Conservation (phyloP, 2,329 filamentous ascomycete species). For the Epichloe amarillans region DNA sequence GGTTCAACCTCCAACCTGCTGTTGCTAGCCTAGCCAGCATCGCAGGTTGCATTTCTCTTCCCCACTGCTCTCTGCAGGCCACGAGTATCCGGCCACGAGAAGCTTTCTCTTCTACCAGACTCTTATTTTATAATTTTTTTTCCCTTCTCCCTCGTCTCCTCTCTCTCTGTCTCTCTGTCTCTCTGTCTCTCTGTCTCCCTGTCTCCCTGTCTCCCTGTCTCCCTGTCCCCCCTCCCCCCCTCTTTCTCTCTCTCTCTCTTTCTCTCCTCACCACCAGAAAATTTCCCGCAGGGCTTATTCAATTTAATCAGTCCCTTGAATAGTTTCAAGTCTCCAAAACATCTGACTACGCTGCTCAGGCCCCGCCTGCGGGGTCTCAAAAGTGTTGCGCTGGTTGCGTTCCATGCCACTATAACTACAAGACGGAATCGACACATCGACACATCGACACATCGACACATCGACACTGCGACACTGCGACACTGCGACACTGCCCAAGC, state of each 20-base stretch:
- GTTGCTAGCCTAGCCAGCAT: background rate
- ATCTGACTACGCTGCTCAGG: background rate
- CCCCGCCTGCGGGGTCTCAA: slow-evolving; percentile 6
- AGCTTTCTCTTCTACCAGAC: background rate
- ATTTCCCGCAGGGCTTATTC: background rate
- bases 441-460: background rate
- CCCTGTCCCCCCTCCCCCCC: background rate
- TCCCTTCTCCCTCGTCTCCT: background rate
- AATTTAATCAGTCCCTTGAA: background rate
- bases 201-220: too few species aligned
- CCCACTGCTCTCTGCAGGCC: slow-evolving; percentile 1
- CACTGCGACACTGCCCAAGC: background rate
- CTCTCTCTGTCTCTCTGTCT: background rate
- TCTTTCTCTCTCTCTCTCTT: too few species aligned
- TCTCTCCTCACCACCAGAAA: background rate
- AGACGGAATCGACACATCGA: background rate
- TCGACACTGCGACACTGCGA: background rate
- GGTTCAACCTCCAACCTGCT: background rate
- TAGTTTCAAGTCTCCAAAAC: background rate
- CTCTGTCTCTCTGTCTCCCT: too few species aligned
- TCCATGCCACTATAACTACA: background rate
- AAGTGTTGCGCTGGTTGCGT: slow-evolving; percentile 1
- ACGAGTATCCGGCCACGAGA: background rate
- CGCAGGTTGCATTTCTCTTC: background rate
- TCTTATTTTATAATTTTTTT: too few species aligned